Conservation (phyloP, 1,284 basidiomycete species). For the Erythrobasidium hasegawianum region DNA sequence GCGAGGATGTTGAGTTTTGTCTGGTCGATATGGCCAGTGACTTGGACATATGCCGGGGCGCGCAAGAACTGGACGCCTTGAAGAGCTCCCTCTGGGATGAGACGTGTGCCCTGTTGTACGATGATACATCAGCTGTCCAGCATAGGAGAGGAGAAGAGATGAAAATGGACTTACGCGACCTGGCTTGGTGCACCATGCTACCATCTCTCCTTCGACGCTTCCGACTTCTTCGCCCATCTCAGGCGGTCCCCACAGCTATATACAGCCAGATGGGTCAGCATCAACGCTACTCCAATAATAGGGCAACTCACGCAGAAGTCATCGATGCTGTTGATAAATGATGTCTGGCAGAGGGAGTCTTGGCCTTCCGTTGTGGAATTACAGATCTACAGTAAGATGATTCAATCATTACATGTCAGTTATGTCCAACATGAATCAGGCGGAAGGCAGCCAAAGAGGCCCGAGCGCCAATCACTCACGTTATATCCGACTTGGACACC, state of each 20-base stretch:
- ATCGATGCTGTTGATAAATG: slow-evolving; percentile 43
- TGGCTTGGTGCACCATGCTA: slow-evolving; percentile 40
- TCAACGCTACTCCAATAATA: too few species aligned
- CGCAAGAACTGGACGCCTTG: slow-evolving; percentile 44
- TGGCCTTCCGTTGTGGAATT: slow-evolving; percentile 65
- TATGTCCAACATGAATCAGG: too few species aligned
- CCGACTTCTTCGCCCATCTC: slow-evolving; percentile 37
- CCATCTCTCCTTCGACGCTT: slow-evolving; percentile 39
- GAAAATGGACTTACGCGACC: slow-evolving; percentile 11
- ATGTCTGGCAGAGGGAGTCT: slow-evolving; percentile 62
- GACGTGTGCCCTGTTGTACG: slow-evolving; percentile 39
- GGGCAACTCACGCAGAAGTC: slow-evolving; percentile 36
- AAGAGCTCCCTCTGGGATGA: slow-evolving; percentile 46
- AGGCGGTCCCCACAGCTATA: slow-evolving; percentile 34
- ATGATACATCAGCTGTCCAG: neutral
- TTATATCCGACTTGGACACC: slow-evolving; percentile 35
- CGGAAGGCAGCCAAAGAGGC: too few species aligned
- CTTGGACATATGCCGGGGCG: slow-evolving; percentile 51
- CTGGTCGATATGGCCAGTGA: slow-evolving; percentile 50
- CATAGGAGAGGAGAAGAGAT: neutral
- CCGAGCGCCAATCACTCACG: slow-evolving; percentile 13
- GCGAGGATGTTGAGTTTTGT: slow-evolving; percentile 56
- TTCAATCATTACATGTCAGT: too few species aligned
- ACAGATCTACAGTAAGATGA: slow-evolving; percentile 49
- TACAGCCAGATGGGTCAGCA: neutral